These are phyloP conservation scores for Lobosporangium transversale DNA, from an alignment of 192 early-diverging fungal genomes.

Conservation along the genomic window DNA sequence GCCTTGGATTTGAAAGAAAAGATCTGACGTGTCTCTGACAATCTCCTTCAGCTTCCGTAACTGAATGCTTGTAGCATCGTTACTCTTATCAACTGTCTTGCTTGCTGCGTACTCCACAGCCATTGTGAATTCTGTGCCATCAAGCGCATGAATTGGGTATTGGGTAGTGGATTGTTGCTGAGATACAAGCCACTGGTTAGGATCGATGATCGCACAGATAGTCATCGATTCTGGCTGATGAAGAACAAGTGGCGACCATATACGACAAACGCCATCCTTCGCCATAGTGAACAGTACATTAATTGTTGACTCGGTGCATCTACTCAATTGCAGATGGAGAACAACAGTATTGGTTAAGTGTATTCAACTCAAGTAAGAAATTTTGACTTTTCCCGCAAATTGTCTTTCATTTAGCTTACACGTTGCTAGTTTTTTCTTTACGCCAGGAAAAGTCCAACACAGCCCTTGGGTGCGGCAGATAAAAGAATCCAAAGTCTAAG, in stretches of 20 bases:
- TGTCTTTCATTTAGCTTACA: no score
- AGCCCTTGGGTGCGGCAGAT: constrained; percentile 71
- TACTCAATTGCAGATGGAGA: no score
- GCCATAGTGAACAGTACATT: constrained; percentile 73
- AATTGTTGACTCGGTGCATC: constrained; percentile 15
- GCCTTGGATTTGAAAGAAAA: constrained; percentile 75
- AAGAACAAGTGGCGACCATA: constrained; percentile 70
- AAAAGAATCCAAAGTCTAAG: constrained; percentile 63
- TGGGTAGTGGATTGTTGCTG: constrained; percentile 46
- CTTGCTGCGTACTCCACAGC: constrained; percentile 52
- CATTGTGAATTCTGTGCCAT: constrained; percentile 60
- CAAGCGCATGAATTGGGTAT: constrained; percentile 69
- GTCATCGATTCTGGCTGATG: constrained; percentile 67
- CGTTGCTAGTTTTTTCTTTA: constrained; percentile 36
- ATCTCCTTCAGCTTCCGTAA: constrained; percentile 66
- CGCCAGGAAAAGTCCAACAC: constrained; percentile 77
- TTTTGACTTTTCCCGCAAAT: no score
- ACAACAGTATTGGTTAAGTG: no score
- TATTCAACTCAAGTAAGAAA: no score
- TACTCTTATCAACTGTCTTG: constrained; percentile 42
- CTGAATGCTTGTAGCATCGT: constrained; percentile 49
- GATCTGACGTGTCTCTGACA: constrained; percentile 77
- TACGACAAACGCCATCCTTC: constrained; percentile 72
- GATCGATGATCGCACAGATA: constrained; percentile 76
- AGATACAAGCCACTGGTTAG: constrained; percentile 64